Evolutionary conservation across 2,329 filamentous ascomycete species (phyloP).

Genomic region (Ophiostoma pallidulum): DNA sequence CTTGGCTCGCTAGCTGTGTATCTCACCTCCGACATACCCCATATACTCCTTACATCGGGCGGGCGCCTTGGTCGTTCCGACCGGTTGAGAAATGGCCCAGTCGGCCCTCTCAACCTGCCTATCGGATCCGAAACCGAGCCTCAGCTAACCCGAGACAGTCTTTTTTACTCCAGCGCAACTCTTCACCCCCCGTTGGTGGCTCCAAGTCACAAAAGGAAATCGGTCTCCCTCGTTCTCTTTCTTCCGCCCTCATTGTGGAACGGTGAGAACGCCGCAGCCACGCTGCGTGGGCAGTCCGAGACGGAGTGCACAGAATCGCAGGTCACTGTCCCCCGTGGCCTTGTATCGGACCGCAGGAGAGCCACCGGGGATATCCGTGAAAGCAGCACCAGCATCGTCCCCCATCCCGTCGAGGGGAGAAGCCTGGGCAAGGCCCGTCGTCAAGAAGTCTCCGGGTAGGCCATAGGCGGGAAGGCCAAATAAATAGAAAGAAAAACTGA

Average conservation of each 20-base stretch:
- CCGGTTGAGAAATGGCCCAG: not conserved
- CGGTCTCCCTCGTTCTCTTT: no score
- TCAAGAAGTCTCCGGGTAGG: no score
- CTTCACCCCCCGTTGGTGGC: no score
- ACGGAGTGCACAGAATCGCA: not conserved
- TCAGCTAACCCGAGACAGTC: conserved; percentile 7
- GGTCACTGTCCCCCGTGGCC: not conserved
- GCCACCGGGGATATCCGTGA: not conserved
- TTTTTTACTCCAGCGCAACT: not conserved
- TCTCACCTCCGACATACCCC: not conserved
- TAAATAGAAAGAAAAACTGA: no score
- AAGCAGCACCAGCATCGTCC: no score
- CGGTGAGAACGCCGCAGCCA: not conserved
- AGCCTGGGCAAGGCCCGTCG: no score
- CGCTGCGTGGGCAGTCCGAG: not conserved
- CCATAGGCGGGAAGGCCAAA: no score
- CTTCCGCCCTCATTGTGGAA: not conserved
- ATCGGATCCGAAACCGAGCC: conserved; percentile 10
- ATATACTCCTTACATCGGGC: conserved; percentile 5
- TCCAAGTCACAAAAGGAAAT: no score
- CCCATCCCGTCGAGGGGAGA: no score
- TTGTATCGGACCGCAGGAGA: not conserved
- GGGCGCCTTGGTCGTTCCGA: conserved; percentile 3
- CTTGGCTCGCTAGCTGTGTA: not conserved
- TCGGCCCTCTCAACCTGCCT: not conserved